Conservation (phyloP, 208 protist genomes). For the Phytomonas serpens region DNA sequence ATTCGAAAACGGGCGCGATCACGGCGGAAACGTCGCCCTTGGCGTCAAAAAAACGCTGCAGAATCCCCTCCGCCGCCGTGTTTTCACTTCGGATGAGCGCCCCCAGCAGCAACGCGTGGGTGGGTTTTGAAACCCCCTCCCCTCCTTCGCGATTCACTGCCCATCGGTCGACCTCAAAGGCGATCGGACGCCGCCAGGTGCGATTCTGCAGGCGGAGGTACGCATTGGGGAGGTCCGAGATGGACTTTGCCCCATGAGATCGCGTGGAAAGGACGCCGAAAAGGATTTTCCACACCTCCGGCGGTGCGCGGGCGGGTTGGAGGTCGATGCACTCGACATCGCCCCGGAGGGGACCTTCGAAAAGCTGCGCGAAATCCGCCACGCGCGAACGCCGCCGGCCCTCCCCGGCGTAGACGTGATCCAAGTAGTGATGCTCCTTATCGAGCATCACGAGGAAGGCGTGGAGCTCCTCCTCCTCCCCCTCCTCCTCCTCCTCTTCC, state of each 20-base stretch:
- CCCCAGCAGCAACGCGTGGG: too few species aligned
- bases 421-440: constrained; percentile 57
- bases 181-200: constrained; percentile 43
- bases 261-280: constrained; percentile 45
- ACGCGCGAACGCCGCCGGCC: constrained; percentile 31
- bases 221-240: constrained; percentile 41
- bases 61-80: background rate
- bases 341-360: constrained; percentile 49
- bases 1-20: constrained; percentile 41
- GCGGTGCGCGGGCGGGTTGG: constrained; percentile 37
- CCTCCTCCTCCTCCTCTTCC: too few species aligned
- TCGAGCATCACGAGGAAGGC: constrained; percentile 75
- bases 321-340: constrained; percentile 78
- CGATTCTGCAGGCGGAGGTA: constrained; percentile 75
- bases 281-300: constrained; percentile 41
- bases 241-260: too few species aligned
- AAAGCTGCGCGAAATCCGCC: constrained; percentile 44
- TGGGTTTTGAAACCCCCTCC: too few species aligned
- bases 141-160: constrained; percentile 19
- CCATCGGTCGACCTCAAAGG: constrained; percentile 71
- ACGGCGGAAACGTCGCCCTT: too few species aligned
- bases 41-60: background rate
- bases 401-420: constrained; percentile 60
- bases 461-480: constrained; percentile 69
- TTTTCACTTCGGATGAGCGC: constrained; percentile 2